These are phyloP conservation scores for Solanum medicagineum DNA, from an alignment of 257 asterid species.

Conservation along the genomic window DNA sequence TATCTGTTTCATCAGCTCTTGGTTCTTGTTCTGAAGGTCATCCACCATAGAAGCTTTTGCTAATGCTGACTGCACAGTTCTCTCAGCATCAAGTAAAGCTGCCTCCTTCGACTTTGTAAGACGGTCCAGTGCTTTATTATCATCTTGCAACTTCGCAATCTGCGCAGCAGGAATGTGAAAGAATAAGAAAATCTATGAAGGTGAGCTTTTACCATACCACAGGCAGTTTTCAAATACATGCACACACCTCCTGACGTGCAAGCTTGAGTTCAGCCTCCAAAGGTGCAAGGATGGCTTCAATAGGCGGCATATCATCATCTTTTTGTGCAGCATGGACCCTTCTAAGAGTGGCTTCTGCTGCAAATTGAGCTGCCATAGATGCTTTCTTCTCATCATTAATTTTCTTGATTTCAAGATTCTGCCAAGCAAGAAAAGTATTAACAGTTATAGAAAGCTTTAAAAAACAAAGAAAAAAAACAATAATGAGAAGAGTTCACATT, in stretches of 20 bases:
- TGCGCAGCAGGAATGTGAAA: slow-evolving; percentile 8
- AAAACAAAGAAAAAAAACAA: neutral
- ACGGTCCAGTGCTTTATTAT: slow-evolving; percentile 87
- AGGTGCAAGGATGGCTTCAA: slow-evolving; percentile 95
- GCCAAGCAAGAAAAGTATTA: neutral
- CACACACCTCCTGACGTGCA: slow-evolving; percentile 82
- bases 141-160: slow-evolving; percentile 94
- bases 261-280: slow-evolving; percentile 94
- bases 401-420: slow-evolving; percentile 97
- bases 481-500: neutral
- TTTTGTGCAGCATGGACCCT: slow-evolving; percentile 94
- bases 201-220: neutral
- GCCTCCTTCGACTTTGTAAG: slow-evolving; percentile 97
- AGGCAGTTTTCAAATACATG: neutral
- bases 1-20: slow-evolving; percentile 93
- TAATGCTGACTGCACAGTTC: slow-evolving; percentile 85
- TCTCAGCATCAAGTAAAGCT: slow-evolving; percentile 90
- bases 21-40: slow-evolving; percentile 95
- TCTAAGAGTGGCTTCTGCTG: slow-evolving; percentile 98
- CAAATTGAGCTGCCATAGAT: slow-evolving; percentile 97
- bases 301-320: slow-evolving; percentile 98
- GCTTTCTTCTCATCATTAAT: slow-evolving; percentile 95
- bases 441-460: slow-evolving; percentile 1
- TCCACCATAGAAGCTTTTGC: slow-evolving; percentile 98
- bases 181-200: neutral